Conservation (phyloP, 2,329 filamentous ascomycete species). For the Phyllosticta citriasiana region DNA sequence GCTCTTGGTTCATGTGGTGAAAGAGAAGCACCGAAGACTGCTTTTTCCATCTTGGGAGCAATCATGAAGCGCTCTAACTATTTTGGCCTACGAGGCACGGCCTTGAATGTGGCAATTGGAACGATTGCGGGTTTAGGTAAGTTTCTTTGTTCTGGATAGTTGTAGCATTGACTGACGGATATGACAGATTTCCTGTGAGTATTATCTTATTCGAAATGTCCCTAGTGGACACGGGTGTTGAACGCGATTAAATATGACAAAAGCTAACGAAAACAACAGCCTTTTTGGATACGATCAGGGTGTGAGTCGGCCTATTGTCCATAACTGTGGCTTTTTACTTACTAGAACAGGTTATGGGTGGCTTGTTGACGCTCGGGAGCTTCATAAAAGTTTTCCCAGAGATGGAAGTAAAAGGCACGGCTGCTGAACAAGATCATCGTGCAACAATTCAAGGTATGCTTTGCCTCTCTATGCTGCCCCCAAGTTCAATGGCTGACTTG, state of each 20-base stretch:
- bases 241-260: neutral
- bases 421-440: slow-evolving; percentile 22
- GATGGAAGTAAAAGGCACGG: slow-evolving; percentile 29
- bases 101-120: slow-evolving; percentile 57
- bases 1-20: neutral
- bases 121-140: slow-evolving; percentile 38
- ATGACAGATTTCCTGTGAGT: slow-evolving; percentile 48
- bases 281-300: slow-evolving; percentile 55
- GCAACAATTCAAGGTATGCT: slow-evolving; percentile 33
- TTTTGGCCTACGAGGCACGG: slow-evolving; percentile 55
- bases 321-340: neutral
- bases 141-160: too few relatives aligned
- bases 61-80: slow-evolving; percentile 30
- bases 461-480: neutral
- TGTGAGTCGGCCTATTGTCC: neutral
- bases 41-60: neutral
- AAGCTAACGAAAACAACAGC: slow-evolving; percentile 14
- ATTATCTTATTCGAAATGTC: too few relatives aligned
- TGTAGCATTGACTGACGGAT: too few relatives aligned
- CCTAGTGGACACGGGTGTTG: too few relatives aligned
- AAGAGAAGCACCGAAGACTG: neutral
- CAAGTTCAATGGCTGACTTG: neutral
- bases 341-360: slow-evolving; percentile 46
- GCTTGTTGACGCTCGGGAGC: slow-evolving; percentile 55
- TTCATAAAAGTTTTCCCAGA: slow-evolving; percentile 42